These are phyloP conservation scores for Salix dunnii DNA, from an alignment of 345 rosid genomes.

Conservation along the genomic window DNA sequence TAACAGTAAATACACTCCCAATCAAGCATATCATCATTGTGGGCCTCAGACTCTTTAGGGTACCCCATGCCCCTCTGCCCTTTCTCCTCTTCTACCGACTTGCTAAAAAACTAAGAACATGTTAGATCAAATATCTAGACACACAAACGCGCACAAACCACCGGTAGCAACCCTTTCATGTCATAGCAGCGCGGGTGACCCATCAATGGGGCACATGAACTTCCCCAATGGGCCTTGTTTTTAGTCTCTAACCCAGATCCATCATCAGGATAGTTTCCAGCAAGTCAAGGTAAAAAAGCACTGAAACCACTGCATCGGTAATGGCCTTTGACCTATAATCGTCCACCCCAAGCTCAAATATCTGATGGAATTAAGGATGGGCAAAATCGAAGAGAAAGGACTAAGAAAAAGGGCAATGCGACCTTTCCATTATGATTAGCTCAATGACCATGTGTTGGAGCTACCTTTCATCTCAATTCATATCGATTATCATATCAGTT, in stretches of 20 bases:
- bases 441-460: not conserved
- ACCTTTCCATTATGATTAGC: not conserved
- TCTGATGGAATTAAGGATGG: not conserved
- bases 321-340: not conserved
- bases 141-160: too few relatives aligned
- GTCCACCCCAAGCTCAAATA: not conserved
- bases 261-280: too few relatives aligned
- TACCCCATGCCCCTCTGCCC: too few relatives aligned
- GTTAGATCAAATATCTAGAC: not conserved
- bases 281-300: not conserved
- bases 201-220: not conserved
- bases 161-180: not conserved
- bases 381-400: not conserved
- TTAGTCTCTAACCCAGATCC: not conserved
- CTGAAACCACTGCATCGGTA: not conserved
- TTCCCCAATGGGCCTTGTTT: too few relatives aligned
- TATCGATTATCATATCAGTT: not conserved
- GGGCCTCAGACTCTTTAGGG: too few relatives aligned
- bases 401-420: not conserved
- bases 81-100: too few relatives aligned
- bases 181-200: not conserved
- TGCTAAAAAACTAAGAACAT: too few relatives aligned
- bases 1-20: accelerated
- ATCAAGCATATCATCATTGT: accelerated
- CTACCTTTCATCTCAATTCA: not conserved